Conservation (phyloP, 768 basidiomycete species). For the Leucocoprinus birnbaumii region DNA sequence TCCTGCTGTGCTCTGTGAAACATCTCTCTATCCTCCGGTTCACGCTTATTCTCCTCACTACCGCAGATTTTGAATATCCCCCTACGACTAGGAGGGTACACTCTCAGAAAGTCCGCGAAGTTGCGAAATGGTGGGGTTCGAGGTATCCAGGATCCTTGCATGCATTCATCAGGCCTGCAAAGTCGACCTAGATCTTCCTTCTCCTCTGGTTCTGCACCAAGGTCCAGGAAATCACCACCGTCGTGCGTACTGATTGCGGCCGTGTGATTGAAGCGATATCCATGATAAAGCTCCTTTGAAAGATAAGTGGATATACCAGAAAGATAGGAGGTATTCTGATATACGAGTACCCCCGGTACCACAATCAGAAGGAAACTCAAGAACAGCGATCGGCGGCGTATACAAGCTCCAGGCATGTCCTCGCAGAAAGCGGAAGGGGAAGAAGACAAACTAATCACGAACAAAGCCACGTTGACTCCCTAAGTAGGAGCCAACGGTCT, state of each 20-base stretch:
- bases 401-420: too few species aligned
- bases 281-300: too few species aligned
- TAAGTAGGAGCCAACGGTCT: too few species aligned
- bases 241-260: too few species aligned
- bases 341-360: neutral
- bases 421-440: too few species aligned
- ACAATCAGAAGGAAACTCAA: neutral
- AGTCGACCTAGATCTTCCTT: neutral
- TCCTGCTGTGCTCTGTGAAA: conserved; percentile 9
- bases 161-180: conserved; percentile 14
- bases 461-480: too few species aligned
- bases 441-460: too few species aligned
- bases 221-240: neutral
- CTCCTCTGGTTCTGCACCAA: neutral
- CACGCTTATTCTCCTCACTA: conserved; percentile 4
- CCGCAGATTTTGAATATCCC: conserved; percentile 7
- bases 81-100: conserved; percentile 5
- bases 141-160: conserved; percentile 13
- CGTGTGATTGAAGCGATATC: too few species aligned
- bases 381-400: neutral
- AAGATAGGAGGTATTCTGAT: neutral
- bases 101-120: conserved; percentile 14
- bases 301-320: neutral
- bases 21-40: conserved; percentile 7
- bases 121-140: conserved; percentile 14